A percentile compares a stretch with the other conserved stretches of the same genome.
Evolutionary conservation across 768 basidiomycete species (phyloP).

Genomic region (Naganishia randhawae): DNA sequence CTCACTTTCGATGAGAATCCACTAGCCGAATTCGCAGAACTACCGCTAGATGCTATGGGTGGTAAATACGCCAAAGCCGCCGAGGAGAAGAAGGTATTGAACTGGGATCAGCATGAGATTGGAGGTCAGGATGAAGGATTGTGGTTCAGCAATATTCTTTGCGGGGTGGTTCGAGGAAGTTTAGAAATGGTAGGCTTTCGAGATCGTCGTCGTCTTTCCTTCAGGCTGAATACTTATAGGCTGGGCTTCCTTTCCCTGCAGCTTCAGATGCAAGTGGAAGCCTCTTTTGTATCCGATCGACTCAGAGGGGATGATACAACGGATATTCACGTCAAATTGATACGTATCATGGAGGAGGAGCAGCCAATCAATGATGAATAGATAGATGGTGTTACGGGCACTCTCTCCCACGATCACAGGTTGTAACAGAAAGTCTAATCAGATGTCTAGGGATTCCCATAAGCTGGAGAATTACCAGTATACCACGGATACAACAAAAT

Average conservation of each 20-base stretch:
- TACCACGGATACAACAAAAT: slow-evolving; percentile 10
- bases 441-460: background rate
- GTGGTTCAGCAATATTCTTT: slow-evolving; percentile 95
- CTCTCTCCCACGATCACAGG: background rate
- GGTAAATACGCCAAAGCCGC: slow-evolving; percentile 15
- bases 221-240: background rate
- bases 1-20: slow-evolving; percentile 94
- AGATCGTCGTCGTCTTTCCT: background rate
- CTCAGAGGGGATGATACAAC: slow-evolving; percentile 90
- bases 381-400: background rate
- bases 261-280: slow-evolving; percentile 95
- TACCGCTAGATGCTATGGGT: slow-evolving; percentile 78
- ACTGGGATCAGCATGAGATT: background rate
- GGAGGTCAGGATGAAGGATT: slow-evolving; percentile 67
- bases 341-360: slow-evolving; percentile 94
- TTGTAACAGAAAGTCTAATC: slow-evolving; percentile 3
- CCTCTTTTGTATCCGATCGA: slow-evolving; percentile 80
- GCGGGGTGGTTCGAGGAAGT: slow-evolving; percentile 86
- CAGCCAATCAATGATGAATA: slow-evolving; percentile 87
- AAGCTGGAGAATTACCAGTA: background rate
- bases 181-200: slow-evolving; percentile 79
- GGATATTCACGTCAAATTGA: slow-evolving; percentile 81
- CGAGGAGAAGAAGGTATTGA: slow-evolving; percentile 8
- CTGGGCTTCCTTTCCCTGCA: slow-evolving; percentile 48
- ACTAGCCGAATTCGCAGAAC: slow-evolving; percentile 90